These are phyloP conservation scores for Phytopythium kandeliae DNA, from an alignment of 352 stramenopile species.

Conservation along the genomic window DNA sequence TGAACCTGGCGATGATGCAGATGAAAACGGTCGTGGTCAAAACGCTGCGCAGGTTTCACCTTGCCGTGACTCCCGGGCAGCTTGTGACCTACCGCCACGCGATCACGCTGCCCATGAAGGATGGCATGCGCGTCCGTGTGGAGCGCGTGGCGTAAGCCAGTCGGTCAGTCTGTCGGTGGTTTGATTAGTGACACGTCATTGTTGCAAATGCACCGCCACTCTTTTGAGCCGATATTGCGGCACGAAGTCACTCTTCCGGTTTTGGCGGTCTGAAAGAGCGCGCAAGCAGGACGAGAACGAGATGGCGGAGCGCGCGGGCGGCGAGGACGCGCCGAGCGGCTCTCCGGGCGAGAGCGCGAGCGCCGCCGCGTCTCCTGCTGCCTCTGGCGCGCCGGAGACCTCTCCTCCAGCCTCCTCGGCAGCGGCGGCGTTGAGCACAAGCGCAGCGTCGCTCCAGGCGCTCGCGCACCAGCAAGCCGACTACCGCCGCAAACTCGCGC, in stretches of 20 bases:
- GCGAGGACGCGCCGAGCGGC: neutral
- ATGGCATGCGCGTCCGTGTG: conserved; percentile 3
- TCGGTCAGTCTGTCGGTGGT: neutral
- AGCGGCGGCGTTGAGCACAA: conserved; percentile 4
- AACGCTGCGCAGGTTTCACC: conserved; percentile 51
- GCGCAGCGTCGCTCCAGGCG: conserved; percentile 15
- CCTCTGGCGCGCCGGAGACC: neutral
- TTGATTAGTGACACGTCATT: neutral
- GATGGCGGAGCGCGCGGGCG: neutral
- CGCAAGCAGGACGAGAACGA: neutral
- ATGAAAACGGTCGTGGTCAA: conserved; percentile 59
- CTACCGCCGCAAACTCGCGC: conserved; percentile 30
- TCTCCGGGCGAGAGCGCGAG: neutral
- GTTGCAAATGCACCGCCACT: neutral
- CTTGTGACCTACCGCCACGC: conserved; percentile 32
- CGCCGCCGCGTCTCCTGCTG: neutral
- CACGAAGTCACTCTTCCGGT: neutral
- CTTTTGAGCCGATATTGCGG: too few relatives aligned
- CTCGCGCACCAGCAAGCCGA: conserved; percentile 32
- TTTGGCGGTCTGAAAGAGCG: conserved; percentile 1
- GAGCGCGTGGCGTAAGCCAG: neutral
- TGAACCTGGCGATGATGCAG: conserved; percentile 65
- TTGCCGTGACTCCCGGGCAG: conserved; percentile 25
- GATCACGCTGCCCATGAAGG: conserved; percentile 45
- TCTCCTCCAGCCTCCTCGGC: neutral